Percentiles rank a stretch among this genome's conserved stretches.
Conservation (phyloP, 1,284 basidiomycete genomes). For the Sanghuangporus sanghuang region DNA sequence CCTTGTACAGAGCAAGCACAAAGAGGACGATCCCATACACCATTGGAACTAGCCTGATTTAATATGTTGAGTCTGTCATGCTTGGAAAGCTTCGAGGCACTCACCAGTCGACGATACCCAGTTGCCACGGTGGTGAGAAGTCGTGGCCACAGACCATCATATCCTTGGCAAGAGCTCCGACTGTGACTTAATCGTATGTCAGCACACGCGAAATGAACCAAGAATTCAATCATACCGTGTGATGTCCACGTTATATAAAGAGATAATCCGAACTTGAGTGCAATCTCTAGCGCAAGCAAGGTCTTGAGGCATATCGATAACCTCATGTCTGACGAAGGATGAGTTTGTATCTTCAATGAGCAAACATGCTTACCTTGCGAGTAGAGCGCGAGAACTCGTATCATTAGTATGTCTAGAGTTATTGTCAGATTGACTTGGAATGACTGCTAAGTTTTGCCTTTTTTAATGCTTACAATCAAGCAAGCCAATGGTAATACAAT, state of each 20-base stretch:
- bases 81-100: background rate
- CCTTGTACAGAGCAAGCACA: background rate
- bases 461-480: background rate
- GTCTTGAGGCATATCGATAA: background rate
- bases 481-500: background rate
- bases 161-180: background rate
- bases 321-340: background rate
- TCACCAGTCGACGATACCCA: background rate
- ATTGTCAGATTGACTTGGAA: background rate
- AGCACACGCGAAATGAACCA: background rate
- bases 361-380: background rate
- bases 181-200: background rate
- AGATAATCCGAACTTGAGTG: background rate
- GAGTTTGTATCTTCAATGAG: background rate
- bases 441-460: background rate
- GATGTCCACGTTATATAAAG: background rate
- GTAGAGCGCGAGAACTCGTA: conserved; percentile 8
- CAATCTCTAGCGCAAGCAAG: background rate
- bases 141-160: background rate
- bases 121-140: background rate
- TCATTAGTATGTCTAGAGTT: background rate
- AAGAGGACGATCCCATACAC: background rate
- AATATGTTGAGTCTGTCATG: background rate
- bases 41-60: background rate
- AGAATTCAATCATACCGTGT: background rate